These are phyloP conservation scores for Spinacia oleracea DNA, from an alignment of 179 eudicot species.

Conservation along the genomic window DNA sequence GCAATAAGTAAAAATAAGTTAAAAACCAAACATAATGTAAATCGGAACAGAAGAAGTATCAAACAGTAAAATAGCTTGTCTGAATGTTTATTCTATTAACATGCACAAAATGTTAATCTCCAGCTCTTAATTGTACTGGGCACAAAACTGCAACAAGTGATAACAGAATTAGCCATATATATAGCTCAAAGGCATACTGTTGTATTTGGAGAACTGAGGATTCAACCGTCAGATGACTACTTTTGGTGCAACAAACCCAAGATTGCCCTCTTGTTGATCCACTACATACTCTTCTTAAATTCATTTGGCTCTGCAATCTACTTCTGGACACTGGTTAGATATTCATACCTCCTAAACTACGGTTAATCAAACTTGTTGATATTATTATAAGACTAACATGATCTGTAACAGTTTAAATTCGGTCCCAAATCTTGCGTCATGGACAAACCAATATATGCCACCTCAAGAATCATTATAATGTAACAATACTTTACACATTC, in stretches of 20 bases:
- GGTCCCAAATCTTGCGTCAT: constrained; percentile 20
- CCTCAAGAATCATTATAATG: constrained; percentile 20
- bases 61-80: not conserved
- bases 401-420: constrained; percentile 19
- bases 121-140: constrained; percentile 56
- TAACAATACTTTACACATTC: not conserved
- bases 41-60: not conserved
- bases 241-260: constrained; percentile 59
- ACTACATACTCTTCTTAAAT: constrained; percentile 42
- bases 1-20: too few species aligned
- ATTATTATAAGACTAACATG: not conserved
- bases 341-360: too few species aligned
- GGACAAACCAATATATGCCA: not conserved
- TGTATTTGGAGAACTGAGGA: constrained; percentile 51
- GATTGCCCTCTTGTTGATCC: constrained; percentile 52
- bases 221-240: constrained; percentile 49
- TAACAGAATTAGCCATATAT: constrained; percentile 54
- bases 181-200: constrained; percentile 44
- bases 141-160: constrained; percentile 54
- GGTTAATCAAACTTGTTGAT: too few species aligned
- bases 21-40: not conserved
- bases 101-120: not conserved
- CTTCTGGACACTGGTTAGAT: constrained; percentile 25
- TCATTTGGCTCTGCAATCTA: constrained; percentile 20
- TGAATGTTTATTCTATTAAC: not conserved